Percentiles rank a stretch among this genome's conserved stretches.
Evolutionary conservation across 2,329 filamentous ascomycete genomes (phyloP).

Genomic region (Epichloe elymi): DNA sequence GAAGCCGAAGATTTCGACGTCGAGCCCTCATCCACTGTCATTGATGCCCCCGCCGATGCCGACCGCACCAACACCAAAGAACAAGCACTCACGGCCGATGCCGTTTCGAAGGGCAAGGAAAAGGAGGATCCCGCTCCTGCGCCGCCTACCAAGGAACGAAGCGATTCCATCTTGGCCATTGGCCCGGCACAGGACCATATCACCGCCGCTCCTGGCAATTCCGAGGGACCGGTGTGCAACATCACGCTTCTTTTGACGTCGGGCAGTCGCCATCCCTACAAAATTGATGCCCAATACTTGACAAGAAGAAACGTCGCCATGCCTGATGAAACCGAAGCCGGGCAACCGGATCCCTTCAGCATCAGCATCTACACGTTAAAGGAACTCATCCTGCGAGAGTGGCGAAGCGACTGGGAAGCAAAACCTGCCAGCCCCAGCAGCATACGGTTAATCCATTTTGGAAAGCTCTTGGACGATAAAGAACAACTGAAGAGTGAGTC

Average conservation of each 20-base stretch:
- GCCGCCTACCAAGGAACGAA: conserved; percentile 18
- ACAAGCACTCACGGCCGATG: conserved; percentile 9
- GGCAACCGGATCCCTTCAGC: conserved; percentile 63
- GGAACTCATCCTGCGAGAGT: conserved; percentile 85
- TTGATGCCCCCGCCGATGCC: conserved; percentile 7
- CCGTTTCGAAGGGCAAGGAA: conserved; percentile 21
- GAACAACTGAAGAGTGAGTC: conserved; percentile 65
- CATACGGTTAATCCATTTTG: conserved; percentile 85
- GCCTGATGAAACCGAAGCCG: conserved; percentile 47
- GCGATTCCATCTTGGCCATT: conserved; percentile 28
- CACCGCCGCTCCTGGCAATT: conserved; percentile 16
- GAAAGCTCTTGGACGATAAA: conserved; percentile 83
- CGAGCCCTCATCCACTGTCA: conserved; percentile 8
- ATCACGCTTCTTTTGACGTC: conserved; percentile 76
- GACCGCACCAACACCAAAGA: conserved; percentile 9
- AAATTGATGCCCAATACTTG: conserved; percentile 77
- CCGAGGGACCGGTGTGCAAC: conserved; percentile 38
- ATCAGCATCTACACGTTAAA: conserved; percentile 92
- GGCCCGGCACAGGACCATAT: conserved; percentile 31
- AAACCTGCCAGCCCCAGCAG: conserved; percentile 76
- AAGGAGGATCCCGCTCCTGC: conserved; percentile 15
- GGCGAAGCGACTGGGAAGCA: conserved; percentile 83
- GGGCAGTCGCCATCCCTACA: conserved; percentile 78
- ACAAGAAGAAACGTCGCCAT: conserved; percentile 66
- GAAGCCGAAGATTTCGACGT: conserved; percentile 8